Percentiles rank a stretch among this genome's conserved stretches.
phyloP scores from a whole-genome alignment of 352 stramenopile species.

The Phytopythium montanum region DNA sequence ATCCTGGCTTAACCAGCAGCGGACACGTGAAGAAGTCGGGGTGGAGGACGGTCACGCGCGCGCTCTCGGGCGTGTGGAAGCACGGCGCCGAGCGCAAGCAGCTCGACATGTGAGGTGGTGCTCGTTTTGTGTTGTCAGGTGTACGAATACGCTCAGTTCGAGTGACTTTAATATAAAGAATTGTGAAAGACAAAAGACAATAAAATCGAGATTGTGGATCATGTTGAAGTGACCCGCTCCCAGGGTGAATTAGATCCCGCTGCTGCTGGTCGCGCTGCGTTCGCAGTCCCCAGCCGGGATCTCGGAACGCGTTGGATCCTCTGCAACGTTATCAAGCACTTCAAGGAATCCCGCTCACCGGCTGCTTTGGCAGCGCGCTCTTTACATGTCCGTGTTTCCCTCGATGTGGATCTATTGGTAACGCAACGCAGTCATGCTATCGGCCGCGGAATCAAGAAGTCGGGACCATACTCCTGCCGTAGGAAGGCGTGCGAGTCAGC shows the following conservation, averaged over 20 bases:
- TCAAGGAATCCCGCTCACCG: not conserved
- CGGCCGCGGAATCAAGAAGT: slow-evolving; percentile 23
- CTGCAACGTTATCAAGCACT: not conserved
- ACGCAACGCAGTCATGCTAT: not conserved
- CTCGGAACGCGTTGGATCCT: not conserved
- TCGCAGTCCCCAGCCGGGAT: not conserved
- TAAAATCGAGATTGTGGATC: no score
- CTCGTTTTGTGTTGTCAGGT: slow-evolving; percentile 1
- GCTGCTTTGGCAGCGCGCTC: not conserved
- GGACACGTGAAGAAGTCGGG: slow-evolving; percentile 2
- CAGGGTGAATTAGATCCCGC: not conserved
- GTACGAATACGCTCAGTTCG: slow-evolving; percentile 1
- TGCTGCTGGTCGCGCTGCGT: not conserved
- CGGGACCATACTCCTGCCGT: slow-evolving; percentile 33
- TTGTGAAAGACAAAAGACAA: no score
- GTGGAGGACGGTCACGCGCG: slow-evolving; percentile 7
- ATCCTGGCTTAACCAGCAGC: not conserved
- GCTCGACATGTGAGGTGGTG: not conserved
- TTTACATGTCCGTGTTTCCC: not conserved
- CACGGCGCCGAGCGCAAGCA: slow-evolving; percentile 2
- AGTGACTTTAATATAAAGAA: not conserved
- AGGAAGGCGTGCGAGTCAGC: slow-evolving; percentile 42
- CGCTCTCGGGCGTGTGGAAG: slow-evolving; percentile 7
- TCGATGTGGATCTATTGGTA: not conserved
- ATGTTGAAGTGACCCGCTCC: not conserved